Base-by-base conservation (phyloP, 2,329 filamentous ascomycete species). In the Chaetomiaceae sp. region DNA sequence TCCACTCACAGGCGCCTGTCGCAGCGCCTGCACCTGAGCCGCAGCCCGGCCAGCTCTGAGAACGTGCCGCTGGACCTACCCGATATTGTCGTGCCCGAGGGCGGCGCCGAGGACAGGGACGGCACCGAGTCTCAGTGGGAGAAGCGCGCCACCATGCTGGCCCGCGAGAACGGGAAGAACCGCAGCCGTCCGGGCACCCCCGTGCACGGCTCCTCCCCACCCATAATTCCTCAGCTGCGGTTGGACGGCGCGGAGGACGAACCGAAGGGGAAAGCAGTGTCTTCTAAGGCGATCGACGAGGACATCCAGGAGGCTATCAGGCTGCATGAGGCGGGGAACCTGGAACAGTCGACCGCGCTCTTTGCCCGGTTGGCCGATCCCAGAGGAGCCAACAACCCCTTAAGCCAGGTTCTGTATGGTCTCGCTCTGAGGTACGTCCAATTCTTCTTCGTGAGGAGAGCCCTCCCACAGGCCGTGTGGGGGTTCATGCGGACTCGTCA, bases 251-350 rank as follows among this genome's bases (percentile, higher is more conserved):
- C 49, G 41, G 52, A 54, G 45, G 53, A 51, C 53, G 56, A 56
- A 45, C 41, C 54, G 18, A 27, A 49, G 19, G 52, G 48, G 15
- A 61, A 58, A 29, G 60, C 61, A 9, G 70, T 78, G 29, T 75
- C 71, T 43, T 72, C 71, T 38, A 71, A 76, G 60, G 67, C 68
- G 48, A 75, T 76, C 44, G 79, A 84, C 62, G 74, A 77, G 48
- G 83, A 87, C 65, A 95, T 98, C 48, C 91, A 96, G 67, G 84
- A 94, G 68, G 93, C 93, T n/a, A 98, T 98, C 62, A 78, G 85
- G 51, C 73, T 97, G 54, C 93, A 98, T 64, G 93, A 98, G 67
- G 75, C 73, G 38, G 91, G 91, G 47, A 77, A 93, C 50, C 75
- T 95, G 47, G 79, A 81, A 59, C 69, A 74, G 59, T 93, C 89